Evolutionary conservation across 1,139 yeast species (phyloP), one percentile per base, ranked within the genome.

Genomic region (Saccharomycopsis crataegensis): DNA sequence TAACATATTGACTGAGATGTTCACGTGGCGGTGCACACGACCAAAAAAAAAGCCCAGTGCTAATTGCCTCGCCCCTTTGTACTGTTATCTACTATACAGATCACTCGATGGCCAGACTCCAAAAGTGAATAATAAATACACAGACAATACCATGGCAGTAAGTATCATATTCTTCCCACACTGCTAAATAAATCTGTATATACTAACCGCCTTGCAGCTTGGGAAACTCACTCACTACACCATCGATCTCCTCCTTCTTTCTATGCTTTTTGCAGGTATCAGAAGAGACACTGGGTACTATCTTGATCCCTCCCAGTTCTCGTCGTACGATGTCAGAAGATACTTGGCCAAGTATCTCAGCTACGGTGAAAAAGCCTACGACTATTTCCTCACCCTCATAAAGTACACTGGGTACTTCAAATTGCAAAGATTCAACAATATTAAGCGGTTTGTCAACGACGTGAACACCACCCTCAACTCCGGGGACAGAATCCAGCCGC

Each of bases 211-310:
- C 28, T 22, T 4, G 4, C 28, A 51, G 54, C 12, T 79, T 38
- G 83, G 83, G 0, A 78, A 71, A 62, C 59, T 79, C 47, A 68
- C 78, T 1, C 86, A 82, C 63, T 79, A 79, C 58, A 72, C 82
- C 0, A 61, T 81, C 46, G 89, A 83, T 61, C 70, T 83, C 56
- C 75, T 83, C 1, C 68, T 84, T 55, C 68, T 82, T 17, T 80
- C 88, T 2, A 76, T 84, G 64, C 70, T 84, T 31, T 69, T 83
- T 38, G 88, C 90, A 0, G 86, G 86, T 1, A 70, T 83, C 52
- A 81, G 83, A 62, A 71, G 82, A 54, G 79, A 79, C 59, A 82
- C 88, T 0, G 90, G 89, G 0, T 71, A 76, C 78, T 75, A 64
- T 74, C 78, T 16, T 59, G 42, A 55, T 60, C 34, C 66, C 59